phyloP scores from a whole-genome alignment of 768 basidiomycete genomes.

The Glaciozyma martinii region DNA sequence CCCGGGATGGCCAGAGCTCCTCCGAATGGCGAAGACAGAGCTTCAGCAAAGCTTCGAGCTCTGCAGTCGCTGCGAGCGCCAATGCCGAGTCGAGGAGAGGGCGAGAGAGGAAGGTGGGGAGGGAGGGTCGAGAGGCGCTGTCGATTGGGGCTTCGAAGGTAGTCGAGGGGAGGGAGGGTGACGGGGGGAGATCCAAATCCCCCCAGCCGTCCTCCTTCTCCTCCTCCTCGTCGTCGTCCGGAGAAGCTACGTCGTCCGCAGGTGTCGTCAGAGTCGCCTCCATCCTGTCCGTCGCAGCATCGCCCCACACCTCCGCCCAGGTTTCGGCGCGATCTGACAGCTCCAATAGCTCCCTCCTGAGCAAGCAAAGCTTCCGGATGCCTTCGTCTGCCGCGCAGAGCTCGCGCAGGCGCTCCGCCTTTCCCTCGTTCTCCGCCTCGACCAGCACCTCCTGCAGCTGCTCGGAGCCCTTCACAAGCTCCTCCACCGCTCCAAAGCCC shows the following conservation, averaged over 20 bases:
- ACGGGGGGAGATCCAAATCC: conserved; percentile 12
- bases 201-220: conserved; percentile 23
- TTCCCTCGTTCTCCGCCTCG: background rate
- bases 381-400: conserved; percentile 1
- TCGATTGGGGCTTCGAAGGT: conserved; percentile 35
- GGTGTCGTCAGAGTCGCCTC: conserved; percentile 31
- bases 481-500: conserved; percentile 55
- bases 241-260: background rate
- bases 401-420: background rate
- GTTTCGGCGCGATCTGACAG: conserved; percentile 17
- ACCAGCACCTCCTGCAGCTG: background rate
- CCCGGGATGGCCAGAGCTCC: conserved; percentile 59
- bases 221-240: conserved; percentile 32
- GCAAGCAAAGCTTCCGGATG: background rate
- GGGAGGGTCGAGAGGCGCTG: conserved; percentile 35
- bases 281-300: conserved; percentile 45
- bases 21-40: conserved; percentile 54
- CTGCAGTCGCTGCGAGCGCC: conserved; percentile 55
- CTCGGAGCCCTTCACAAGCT: background rate
- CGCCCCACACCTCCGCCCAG: conserved; percentile 30
- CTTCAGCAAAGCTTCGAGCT: conserved; percentile 52
- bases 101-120: conserved; percentile 57
- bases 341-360: conserved; percentile 36
- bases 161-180: conserved; percentile 12
- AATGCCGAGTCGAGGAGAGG: conserved; percentile 56